These are phyloP conservation scores for Cerrena zonata DNA, from an alignment of 1,284 basidiomycete genomes.

Conservation along the genomic window DNA sequence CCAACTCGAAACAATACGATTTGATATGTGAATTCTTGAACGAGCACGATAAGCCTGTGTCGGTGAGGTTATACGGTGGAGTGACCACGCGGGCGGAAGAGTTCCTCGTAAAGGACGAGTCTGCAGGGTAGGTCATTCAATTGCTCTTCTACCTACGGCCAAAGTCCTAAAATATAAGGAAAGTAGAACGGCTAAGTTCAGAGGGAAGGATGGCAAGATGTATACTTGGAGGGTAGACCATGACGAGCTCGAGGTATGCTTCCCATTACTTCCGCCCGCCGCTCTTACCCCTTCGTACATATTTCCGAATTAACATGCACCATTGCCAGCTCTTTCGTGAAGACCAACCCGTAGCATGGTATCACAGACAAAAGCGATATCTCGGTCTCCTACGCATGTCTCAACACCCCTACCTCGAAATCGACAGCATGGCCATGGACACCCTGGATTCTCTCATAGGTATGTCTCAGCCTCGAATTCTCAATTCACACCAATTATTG, in stretches of 20 bases:
- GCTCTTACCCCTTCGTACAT: background rate
- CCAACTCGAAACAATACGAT: conserved; percentile 29
- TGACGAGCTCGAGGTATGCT: conserved; percentile 25
- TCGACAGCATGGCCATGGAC: conserved; percentile 30
- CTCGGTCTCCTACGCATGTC: conserved; percentile 33
- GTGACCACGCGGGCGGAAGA: conserved; percentile 23
- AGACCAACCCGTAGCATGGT: conserved; percentile 32
- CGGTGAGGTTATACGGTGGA: conserved; percentile 26
- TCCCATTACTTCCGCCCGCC: background rate
- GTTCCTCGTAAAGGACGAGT: conserved; percentile 23
- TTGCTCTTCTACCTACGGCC: too few species aligned
- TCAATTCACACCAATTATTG: too few species aligned
- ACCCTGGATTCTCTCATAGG: conserved; percentile 35
- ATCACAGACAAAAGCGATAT: conserved; percentile 33
- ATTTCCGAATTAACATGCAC: background rate
- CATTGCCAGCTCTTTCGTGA: conserved; percentile 25
- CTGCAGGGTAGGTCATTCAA: conserved; percentile 4
- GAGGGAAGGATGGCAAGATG: conserved; percentile 27
- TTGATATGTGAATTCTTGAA: conserved; percentile 32
- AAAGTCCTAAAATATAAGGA: too few species aligned
- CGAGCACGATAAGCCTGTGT: conserved; percentile 27
- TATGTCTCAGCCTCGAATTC: conserved; percentile 15
- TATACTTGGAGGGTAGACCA: conserved; percentile 29
- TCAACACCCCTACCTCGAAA: conserved; percentile 33
- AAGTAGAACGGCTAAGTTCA: conserved; percentile 25